phyloP scores from a whole-genome alignment of 176 grass and related monocot species.

The Calamus simplicifolius region DNA sequence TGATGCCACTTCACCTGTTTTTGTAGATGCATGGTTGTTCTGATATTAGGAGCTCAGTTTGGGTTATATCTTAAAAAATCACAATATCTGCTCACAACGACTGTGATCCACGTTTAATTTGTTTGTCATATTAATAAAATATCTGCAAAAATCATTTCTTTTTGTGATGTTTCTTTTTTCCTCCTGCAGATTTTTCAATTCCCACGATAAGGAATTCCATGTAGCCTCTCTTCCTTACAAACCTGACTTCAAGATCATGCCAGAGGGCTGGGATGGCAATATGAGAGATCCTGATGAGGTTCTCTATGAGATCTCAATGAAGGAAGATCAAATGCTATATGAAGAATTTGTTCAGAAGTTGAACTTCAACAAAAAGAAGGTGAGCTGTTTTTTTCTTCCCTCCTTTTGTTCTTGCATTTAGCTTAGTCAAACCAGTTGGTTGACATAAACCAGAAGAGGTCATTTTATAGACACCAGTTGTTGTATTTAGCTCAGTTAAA shows the following conservation, averaged over 20 bases:
- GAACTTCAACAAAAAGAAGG: conserved; percentile 98
- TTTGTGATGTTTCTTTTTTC: not conserved
- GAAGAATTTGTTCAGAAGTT: conserved; percentile 85
- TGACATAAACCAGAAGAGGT: no score
- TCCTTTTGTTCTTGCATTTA: not conserved
- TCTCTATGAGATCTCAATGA: conserved; percentile 90
- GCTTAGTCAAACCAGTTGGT: no score
- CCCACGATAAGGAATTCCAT: conserved; percentile 92
- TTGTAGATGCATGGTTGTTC: no score
- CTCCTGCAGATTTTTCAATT: conserved; percentile 71
- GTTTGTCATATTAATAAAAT: no score
- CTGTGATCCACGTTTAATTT: no score
- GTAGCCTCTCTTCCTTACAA: conserved; percentile 94
- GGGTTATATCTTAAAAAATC: no score
- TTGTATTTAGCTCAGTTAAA: no score
- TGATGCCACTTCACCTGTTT: no score
- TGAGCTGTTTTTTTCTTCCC: conserved; percentile 9
- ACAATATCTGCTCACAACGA: no score
- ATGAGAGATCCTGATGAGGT: conserved; percentile 91
- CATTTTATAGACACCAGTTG: no score
- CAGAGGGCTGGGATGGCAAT: conserved; percentile 90
- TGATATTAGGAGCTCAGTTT: no score
- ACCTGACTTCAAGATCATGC: conserved; percentile 98
- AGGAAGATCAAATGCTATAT: conserved; percentile 89
- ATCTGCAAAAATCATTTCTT: not conserved